These are phyloP conservation scores for Copromyces sp. DNA, from an alignment of 495 filamentous ascomycete genomes.

Conservation along the genomic window DNA sequence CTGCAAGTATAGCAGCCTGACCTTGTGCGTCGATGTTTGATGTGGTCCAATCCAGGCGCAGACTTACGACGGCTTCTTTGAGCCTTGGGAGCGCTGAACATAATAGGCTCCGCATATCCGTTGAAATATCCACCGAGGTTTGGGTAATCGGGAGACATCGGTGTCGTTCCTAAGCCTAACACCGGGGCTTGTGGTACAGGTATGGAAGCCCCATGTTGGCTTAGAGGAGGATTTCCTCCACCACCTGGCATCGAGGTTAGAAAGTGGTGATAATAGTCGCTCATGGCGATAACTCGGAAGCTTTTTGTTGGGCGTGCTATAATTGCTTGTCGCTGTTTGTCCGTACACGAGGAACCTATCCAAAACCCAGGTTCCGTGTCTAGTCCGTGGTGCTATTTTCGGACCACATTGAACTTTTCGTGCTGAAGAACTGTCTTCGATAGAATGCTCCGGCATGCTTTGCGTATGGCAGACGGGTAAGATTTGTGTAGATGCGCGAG, in stretches of 20 bases:
- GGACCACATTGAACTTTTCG: not conserved
- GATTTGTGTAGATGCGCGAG: not conserved
- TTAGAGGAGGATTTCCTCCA: conserved; percentile 25
- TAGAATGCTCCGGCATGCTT: not conserved
- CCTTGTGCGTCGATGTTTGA: conserved; percentile 88
- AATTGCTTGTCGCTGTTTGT: not conserved
- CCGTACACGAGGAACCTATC: not conserved
- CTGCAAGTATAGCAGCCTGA: conserved; percentile 95
- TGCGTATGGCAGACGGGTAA: not conserved
- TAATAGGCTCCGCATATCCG: conserved; percentile 35
- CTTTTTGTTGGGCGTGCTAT: not conserved
- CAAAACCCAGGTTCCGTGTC: not conserved
- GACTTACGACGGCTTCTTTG: conserved; percentile 48
- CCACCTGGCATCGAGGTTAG: conserved; percentile 36
- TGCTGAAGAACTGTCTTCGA: not conserved
- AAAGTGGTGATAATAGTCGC: conserved; percentile 40
- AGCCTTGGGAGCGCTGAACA: conserved; percentile 41
- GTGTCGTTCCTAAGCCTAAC: conserved; percentile 20
- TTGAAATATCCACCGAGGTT: conserved; percentile 33
- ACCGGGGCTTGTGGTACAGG: conserved; percentile 23
- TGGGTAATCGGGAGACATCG: conserved; percentile 31
- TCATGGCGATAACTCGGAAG: conserved; percentile 22
- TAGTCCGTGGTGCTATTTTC: not conserved
- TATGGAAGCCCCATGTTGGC: conserved; percentile 26
- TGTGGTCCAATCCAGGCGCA: conserved; percentile 56